Evolutionary conservation across 2,329 filamentous ascomycete genomes (phyloP), one percentile per base, ranked within the genome.

Genomic region (Corinectria fuckeliana): DNA sequence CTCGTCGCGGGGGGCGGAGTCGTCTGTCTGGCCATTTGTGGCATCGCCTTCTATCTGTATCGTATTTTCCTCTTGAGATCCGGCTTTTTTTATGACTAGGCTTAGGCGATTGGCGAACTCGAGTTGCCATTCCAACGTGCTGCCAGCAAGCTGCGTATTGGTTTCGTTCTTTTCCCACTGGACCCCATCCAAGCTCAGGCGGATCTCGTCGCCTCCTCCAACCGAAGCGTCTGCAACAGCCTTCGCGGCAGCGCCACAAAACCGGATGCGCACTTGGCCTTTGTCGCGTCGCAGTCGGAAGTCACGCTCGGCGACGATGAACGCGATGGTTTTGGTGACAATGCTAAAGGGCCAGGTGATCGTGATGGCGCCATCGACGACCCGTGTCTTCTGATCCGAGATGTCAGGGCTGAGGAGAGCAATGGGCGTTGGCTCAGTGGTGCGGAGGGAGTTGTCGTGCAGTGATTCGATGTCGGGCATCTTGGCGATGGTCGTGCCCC

Each of bases 301-400:
- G 74, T 97, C 92, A 44, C 88, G 88, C 69, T 97, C 93, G 44
- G 91, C 91, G 30, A 98, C 84, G 18, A 96, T 84, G 50, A 97
- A 88, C 23, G 92, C 89, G 66, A 93, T 84, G 36, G 88, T 88
- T 52, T 85, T 85, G 26, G 85, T 90, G 23, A 92, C 87, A 20
- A 90, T 90, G 64, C 91, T 97, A 76, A 92, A 97, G 0, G 94
- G 94, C 93, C 94, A 98, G 58, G 92, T 88, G 32, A 98, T 86
- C 8, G 92, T 94, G 20, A 97, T 86, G 14, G 91, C 81, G 36
- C 91, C 93, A 58, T 86, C 83, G 28, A 97, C 76, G 11, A 80
- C 77, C 60, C 78, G 78, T 5, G 76, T 73, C 2, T 70, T 57
- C 21, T 75, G 72, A 11, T 81, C 72, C 13, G 75, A 56, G 5